phyloP scores from a whole-genome alignment of 768 basidiomycete genomes.

The Pleurotus giganteus region DNA sequence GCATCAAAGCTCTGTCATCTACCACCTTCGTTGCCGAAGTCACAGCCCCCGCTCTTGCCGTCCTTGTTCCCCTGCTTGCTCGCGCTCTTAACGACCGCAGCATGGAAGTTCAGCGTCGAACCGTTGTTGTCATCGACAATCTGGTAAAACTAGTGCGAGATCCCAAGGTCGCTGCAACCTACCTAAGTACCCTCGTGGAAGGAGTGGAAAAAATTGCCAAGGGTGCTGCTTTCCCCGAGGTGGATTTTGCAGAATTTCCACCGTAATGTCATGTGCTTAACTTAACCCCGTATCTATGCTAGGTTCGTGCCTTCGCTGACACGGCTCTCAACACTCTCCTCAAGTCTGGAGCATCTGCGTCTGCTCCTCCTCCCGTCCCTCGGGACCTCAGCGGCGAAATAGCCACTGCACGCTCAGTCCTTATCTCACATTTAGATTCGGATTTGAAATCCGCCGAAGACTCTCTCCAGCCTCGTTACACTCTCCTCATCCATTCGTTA shows the following conservation, averaged over 20 bases:
- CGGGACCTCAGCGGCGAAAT: constrained; percentile 71
- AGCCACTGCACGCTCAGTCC: constrained; percentile 47
- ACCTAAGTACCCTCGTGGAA: constrained; percentile 83
- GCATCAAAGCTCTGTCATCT: constrained; percentile 92
- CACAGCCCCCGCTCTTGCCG: constrained; percentile 92
- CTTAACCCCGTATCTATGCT: constrained; percentile 10
- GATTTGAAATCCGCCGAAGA: constrained; percentile 48
- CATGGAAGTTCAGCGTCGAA: constrained; percentile 93
- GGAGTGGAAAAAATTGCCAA: constrained; percentile 90
- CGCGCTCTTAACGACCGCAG: constrained; percentile 94
- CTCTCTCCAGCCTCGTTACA: constrained; percentile 49
- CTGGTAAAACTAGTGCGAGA: constrained; percentile 96
- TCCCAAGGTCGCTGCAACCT: constrained; percentile 83
- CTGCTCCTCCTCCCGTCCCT: constrained; percentile 62
- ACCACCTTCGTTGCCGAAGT: constrained; percentile 98
- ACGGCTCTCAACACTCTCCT: constrained; percentile 76
- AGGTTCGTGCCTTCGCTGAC: constrained; percentile 92
- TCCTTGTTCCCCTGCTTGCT: constrained; percentile 86
- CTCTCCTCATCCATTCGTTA: constrained; percentile 58
- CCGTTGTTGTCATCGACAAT: constrained; percentile 94
- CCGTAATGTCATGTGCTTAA: constrained; percentile 10
- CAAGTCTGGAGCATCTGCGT: constrained; percentile 80
- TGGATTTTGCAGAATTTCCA: constrained; percentile 24
- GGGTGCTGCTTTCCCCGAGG: constrained; percentile 95
- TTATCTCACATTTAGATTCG: constrained; percentile 60